Conservation (phyloP, 192 early-diverging fungal species). For the Mortierella alpina region DNA sequence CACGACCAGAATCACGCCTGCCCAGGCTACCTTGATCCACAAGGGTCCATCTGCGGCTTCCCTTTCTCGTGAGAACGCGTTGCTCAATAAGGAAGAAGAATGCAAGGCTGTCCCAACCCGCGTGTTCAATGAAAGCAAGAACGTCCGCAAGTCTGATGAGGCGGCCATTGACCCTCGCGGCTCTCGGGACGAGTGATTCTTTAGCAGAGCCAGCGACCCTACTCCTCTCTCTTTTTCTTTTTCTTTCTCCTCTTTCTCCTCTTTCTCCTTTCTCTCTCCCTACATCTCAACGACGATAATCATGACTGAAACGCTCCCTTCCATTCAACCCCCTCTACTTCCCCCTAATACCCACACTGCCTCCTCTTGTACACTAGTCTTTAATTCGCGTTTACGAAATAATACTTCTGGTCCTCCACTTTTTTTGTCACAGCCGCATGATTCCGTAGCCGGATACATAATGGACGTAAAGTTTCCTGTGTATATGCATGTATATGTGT, state of each 20-base stretch:
- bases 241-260: background rate
- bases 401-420: too few relatives aligned
- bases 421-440: too few relatives aligned
- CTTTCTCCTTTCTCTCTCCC: background rate
- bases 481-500: background rate
- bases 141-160: background rate
- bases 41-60: background rate
- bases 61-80: background rate
- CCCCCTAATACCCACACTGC: too few relatives aligned
- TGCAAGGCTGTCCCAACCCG: background rate
- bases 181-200: too few relatives aligned
- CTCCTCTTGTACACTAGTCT: too few relatives aligned
- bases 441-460: too few relatives aligned
- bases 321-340: too few relatives aligned
- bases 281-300: background rate
- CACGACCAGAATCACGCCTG: constrained; percentile 3
- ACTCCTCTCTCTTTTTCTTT: background rate
- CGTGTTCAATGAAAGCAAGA: background rate
- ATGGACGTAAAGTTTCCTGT: background rate
- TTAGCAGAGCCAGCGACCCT: background rate
- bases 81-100: constrained; percentile 1
- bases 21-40: background rate
- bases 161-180: too few relatives aligned
- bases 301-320: too few relatives aligned
- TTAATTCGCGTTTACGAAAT: too few relatives aligned